A percentile compares a stretch with the other conserved stretches of the same genome.
These are phyloP conservation scores for Infundibulicybe gibba DNA, from an alignment of 768 basidiomycete genomes.

Conservation along the genomic window DNA sequence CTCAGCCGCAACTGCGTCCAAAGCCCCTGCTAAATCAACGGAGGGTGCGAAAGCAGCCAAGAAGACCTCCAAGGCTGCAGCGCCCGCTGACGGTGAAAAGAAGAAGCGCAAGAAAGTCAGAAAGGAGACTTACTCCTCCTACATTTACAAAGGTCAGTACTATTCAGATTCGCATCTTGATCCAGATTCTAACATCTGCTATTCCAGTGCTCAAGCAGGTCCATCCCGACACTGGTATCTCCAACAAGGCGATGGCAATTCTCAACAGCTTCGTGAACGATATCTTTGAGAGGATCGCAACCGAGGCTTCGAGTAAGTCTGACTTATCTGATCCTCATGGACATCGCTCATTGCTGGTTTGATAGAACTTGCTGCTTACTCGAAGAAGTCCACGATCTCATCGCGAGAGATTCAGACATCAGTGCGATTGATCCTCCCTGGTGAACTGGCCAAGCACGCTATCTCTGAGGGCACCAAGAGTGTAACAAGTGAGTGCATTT, in stretches of 20 bases:
- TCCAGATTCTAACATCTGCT: neutral
- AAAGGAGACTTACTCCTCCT: slow-evolving; percentile 93
- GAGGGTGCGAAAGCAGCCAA: slow-evolving; percentile 72
- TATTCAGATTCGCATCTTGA: neutral
- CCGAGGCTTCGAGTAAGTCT: slow-evolving; percentile 80
- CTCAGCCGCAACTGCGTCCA: slow-evolving; percentile 49
- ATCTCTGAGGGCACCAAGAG: slow-evolving; percentile 87
- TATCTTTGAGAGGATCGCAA: slow-evolving; percentile 91
- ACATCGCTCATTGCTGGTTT: slow-evolving; percentile 4
- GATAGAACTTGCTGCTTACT: slow-evolving; percentile 91
- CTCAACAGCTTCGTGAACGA: slow-evolving; percentile 96
- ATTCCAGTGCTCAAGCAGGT: slow-evolving; percentile 87
- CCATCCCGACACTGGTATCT: slow-evolving; percentile 98
- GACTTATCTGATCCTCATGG: neutral
- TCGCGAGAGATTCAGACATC: slow-evolving; percentile 98
- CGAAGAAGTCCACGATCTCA: slow-evolving; percentile 98
- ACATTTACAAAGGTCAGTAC: slow-evolving; percentile 79
- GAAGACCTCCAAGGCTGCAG: slow-evolving; percentile 61
- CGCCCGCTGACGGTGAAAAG: slow-evolving; percentile 71
- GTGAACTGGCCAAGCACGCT: slow-evolving; percentile 97
- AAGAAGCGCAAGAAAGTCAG: slow-evolving; percentile 83
- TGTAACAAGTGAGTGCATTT: slow-evolving; percentile 42
- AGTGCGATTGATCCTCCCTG: slow-evolving; percentile 95
- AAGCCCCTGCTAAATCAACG: slow-evolving; percentile 67
- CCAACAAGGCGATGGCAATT: slow-evolving; percentile 98